Evolutionary conservation across 2,329 filamentous ascomycete species (phyloP), one percentile per base, ranked within the genome.

Genomic region (Pseudofabraea citricarpa): DNA sequence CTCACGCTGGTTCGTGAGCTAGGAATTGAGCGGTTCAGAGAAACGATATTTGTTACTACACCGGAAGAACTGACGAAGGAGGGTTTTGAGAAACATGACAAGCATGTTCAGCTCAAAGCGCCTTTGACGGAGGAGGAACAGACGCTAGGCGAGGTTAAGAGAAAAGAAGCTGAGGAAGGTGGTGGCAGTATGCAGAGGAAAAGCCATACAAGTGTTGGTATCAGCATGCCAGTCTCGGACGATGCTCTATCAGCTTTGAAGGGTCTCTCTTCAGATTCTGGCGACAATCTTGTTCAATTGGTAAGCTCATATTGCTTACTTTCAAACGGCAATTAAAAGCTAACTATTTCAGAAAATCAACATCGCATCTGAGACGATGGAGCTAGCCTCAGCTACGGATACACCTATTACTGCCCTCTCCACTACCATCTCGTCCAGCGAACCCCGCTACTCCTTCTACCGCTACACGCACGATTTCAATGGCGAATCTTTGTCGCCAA

Each of bases 371-470:
- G 87, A 93, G 66, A 75, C 73, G 3, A 75, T 91, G 52, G 79
- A 84, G 56, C 73, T 91, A 9, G 79, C 75, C 3, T 69, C 72
- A 1, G 64, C 64, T 8, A 64, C 70, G 1, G 72, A 75, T 1
- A 69, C 74, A 15, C 72, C 75, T 5, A 77, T 87, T 19, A 51
- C 70, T 18, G 74, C 79, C 24, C 74, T 91, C 4, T 67, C 75
- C 0, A 59, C 64, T 4, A 65, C 67, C 18, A 87, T 94, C 48
- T 83, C 84, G 5, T 52, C 73, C 8, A 74, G 72, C 16, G 84
- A 89, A 62, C 87, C 87, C 4, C 75, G 87, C 33, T 91, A 88
- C 63, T 84, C 82, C 6, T 89, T 93, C 61, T 93, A 84, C 71
- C 75, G 82, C 21, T 86, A 81, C 62, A 69, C 64, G 10, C 75